Conservation (phyloP, 2,329 filamentous ascomycete genomes). For the Penicillium sp. region DNA sequence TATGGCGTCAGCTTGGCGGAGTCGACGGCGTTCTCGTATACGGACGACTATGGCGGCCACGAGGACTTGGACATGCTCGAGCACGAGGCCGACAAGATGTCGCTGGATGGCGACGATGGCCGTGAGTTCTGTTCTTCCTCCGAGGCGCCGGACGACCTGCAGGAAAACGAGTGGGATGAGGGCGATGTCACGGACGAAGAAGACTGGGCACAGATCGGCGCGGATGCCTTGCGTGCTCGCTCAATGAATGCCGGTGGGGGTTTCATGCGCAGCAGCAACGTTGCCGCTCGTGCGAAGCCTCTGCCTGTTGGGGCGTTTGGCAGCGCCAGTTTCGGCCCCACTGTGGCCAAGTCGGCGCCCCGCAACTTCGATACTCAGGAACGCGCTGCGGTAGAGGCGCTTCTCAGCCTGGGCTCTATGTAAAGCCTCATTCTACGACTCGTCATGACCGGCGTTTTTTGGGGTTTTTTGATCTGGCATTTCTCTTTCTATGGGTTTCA, state of each 20-base stretch:
- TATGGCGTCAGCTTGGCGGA: slow-evolving; percentile 66
- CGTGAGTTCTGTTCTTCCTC: slow-evolving; percentile 70
- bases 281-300: slow-evolving; percentile 23
- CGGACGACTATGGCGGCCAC: slow-evolving; percentile 62
- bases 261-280: slow-evolving; percentile 37
- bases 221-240: slow-evolving; percentile 75
- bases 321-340: slow-evolving; percentile 30
- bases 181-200: slow-evolving; percentile 92
- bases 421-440: slow-evolving; percentile 28
- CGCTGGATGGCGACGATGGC: slow-evolving; percentile 68
- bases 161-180: slow-evolving; percentile 78
- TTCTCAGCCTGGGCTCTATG: slow-evolving; percentile 52
- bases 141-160: slow-evolving; percentile 64
- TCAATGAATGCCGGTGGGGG: slow-evolving; percentile 52
- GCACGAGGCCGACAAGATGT: slow-evolving; percentile 94
- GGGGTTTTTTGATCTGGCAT: neutral
- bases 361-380: slow-evolving; percentile 43
- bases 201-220: slow-evolving; percentile 89
- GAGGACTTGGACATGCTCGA: slow-evolving; percentile 69
- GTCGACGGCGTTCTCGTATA: slow-evolving; percentile 74
- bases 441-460: slow-evolving; percentile 26
- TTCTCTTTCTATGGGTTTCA: neutral
- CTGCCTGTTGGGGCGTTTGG: slow-evolving; percentile 21
- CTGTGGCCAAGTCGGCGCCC: slow-evolving; percentile 45
- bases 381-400: slow-evolving; percentile 51